Evolutionary conservation across 2,329 filamentous ascomycete genomes (phyloP).

Genomic region (Aspergillus brunneoviolaceus): DNA sequence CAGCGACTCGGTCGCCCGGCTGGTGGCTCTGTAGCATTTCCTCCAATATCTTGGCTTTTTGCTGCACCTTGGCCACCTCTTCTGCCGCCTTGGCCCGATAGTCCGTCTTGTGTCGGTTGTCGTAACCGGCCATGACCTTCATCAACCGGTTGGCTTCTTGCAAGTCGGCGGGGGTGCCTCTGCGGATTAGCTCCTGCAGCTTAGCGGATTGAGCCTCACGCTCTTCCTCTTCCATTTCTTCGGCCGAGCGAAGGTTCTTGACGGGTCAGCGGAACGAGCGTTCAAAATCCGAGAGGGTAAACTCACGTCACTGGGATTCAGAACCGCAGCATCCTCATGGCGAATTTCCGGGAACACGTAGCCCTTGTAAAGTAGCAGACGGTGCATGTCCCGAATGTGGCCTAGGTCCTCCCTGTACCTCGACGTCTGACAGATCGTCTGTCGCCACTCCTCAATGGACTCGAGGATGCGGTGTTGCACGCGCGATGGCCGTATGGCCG

Average conservation of each 20-base stretch:
- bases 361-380: constrained; percentile 91
- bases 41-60: constrained; percentile 88
- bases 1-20: constrained; percentile 73
- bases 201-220: constrained; percentile 95
- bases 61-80: constrained; percentile 90
- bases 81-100: constrained; percentile 97
- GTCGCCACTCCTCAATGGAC: constrained; percentile 95
- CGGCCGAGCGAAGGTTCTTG: constrained; percentile 89
- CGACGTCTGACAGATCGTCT: constrained; percentile 97
- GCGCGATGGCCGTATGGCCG: constrained; percentile 78
- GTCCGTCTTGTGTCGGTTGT: constrained; percentile 93
- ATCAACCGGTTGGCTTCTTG: constrained; percentile 97
- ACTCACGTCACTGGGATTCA: constrained; percentile 94
- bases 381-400: constrained; percentile 96
- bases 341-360: constrained; percentile 93
- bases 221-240: constrained; percentile 99
- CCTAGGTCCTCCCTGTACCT: constrained; percentile 96
- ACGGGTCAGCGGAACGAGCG: constrained; percentile 26
- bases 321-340: constrained; percentile 88
- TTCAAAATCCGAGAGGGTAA: not conserved
- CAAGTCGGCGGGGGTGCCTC: constrained; percentile 86
- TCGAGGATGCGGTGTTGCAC: constrained; percentile 93
- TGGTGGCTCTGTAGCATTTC: constrained; percentile 86
- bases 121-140: constrained; percentile 99
- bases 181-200: constrained; percentile 89